These are phyloP conservation scores for Chlorella sp. DNA, from an alignment of 139 green algal species.

Conservation along the genomic window DNA sequence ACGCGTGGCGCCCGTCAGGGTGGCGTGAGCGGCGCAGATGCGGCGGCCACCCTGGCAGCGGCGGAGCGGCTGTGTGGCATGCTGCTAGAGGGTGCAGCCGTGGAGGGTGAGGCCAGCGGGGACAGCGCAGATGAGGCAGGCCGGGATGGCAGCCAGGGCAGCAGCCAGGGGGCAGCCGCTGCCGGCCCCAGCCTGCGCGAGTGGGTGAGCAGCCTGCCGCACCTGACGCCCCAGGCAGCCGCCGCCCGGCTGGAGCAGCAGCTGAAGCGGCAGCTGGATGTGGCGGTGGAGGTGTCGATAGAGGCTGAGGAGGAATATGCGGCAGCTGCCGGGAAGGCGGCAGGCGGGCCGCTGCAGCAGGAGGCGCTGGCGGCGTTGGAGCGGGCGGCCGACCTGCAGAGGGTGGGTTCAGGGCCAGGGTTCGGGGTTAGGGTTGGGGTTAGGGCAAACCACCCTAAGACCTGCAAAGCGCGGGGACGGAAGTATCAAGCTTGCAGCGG, in stretches of 20 bases:
- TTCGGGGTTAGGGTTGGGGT: too few species aligned
- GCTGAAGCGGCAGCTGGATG: slow-evolving; percentile 35
- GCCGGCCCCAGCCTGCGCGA: neutral
- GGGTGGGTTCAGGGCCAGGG: too few species aligned
- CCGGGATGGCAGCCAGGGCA: neutral
- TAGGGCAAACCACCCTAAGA: too few species aligned
- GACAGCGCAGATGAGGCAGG: neutral
- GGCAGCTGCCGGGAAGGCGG: neutral
- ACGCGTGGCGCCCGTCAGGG: neutral
- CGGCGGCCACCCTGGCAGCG: neutral
- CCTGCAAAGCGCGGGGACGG: too few species aligned
- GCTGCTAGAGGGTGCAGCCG: neutral
- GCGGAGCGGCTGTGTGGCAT: neutral
- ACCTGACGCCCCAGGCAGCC: neutral
- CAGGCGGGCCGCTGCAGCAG: slow-evolving; percentile 25
- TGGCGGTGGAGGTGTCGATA: slow-evolving; percentile 11
- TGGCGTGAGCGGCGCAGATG: neutral
- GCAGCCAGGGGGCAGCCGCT: neutral
- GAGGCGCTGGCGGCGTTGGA: slow-evolving; percentile 52
- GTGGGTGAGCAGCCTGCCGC: slow-evolving; percentile 14
- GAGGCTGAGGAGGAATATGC: slow-evolving; percentile 23
- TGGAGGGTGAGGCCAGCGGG: neutral
- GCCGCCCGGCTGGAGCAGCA: neutral
- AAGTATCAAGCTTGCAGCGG: too few species aligned
- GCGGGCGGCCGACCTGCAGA: slow-evolving; percentile 52